These are phyloP conservation scores for Tarenaya hassleriana DNA, from an alignment of 345 rosid species.

Conservation along the genomic window DNA sequence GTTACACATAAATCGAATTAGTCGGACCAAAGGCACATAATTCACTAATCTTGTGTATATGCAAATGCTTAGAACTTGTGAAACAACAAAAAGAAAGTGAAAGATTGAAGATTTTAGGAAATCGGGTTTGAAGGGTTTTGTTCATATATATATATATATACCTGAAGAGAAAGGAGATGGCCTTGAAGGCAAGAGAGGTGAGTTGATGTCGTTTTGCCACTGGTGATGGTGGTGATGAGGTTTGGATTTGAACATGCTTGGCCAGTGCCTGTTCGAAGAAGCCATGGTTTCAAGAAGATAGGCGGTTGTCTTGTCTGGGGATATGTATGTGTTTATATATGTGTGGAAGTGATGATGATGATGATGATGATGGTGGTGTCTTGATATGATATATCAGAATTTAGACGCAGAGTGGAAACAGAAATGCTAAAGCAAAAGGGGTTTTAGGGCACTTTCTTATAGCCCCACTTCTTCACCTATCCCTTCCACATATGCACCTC, in stretches of 20 bases:
- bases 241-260: slow-evolving; percentile 98
- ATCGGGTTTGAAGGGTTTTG: too few species aligned
- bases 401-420: background rate
- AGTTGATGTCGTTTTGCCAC: slow-evolving; percentile 84
- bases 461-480: background rate
- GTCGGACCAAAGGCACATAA: background rate
- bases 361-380: too few species aligned
- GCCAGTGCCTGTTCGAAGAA: slow-evolving; percentile 99
- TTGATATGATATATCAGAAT: too few species aligned
- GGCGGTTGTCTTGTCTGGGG: too few species aligned
- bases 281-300: slow-evolving; percentile 50
- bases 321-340: slow-evolving; percentile 13
- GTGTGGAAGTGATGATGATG: too few species aligned
- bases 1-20: background rate
- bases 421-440: slow-evolving; percentile 22
- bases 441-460: background rate
- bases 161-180: slow-evolving; percentile 35
- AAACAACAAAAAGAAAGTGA: too few species aligned
- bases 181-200: slow-evolving; percentile 59
- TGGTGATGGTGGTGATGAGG: slow-evolving; percentile 69
- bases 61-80: too few species aligned
- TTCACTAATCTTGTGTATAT: background rate
- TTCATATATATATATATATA: background rate
- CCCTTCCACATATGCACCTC: slow-evolving; percentile 2
- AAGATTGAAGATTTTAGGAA: too few species aligned